These are phyloP conservation scores for Serendipita sp. DNA, from an alignment of 768 basidiomycete species.

Conservation along the genomic window DNA sequence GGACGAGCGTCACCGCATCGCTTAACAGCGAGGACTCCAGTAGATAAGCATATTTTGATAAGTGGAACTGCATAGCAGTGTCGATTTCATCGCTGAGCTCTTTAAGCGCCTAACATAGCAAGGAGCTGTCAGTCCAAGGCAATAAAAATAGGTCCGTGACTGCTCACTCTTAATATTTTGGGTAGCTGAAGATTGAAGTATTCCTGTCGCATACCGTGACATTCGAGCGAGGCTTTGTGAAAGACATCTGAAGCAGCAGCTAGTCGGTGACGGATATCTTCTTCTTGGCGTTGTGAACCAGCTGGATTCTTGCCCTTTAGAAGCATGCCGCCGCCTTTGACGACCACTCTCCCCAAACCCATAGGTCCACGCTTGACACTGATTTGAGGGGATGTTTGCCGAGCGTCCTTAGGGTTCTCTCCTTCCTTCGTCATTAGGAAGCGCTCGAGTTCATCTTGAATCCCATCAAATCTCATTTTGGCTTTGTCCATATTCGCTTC, in stretches of 20 bases:
- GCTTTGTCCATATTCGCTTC: slow-evolving; percentile 77
- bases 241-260: slow-evolving; percentile 77
- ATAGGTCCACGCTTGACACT: slow-evolving; percentile 54
- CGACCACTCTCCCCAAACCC: slow-evolving; percentile 78
- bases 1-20: slow-evolving; percentile 73
- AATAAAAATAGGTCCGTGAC: background rate
- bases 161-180: slow-evolving; percentile 71
- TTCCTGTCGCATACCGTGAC: slow-evolving; percentile 82
- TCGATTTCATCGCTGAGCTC: slow-evolving; percentile 94
- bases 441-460: slow-evolving; percentile 88
- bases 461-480: slow-evolving; percentile 69
- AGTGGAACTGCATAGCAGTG: slow-evolving; percentile 93
- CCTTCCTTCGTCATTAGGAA: slow-evolving; percentile 89
- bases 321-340: slow-evolving; percentile 67
- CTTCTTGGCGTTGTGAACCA: slow-evolving; percentile 83
- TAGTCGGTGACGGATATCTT: slow-evolving; percentile 78
- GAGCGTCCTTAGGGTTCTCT: slow-evolving; percentile 73
- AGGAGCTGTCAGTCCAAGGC: background rate
- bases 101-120: slow-evolving; percentile 52
- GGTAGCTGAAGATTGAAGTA: slow-evolving; percentile 97
- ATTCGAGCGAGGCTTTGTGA: slow-evolving; percentile 77
- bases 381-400: slow-evolving; percentile 34
- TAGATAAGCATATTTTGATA: slow-evolving; percentile 85
- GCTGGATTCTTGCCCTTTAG: slow-evolving; percentile 88
- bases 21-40: slow-evolving; percentile 81